A percentile compares a stretch with the other conserved stretches of the same genome.
These are phyloP conservation scores for Capronia americana DNA, from an alignment of 2,329 filamentous ascomycete genomes.

Conservation along the genomic window DNA sequence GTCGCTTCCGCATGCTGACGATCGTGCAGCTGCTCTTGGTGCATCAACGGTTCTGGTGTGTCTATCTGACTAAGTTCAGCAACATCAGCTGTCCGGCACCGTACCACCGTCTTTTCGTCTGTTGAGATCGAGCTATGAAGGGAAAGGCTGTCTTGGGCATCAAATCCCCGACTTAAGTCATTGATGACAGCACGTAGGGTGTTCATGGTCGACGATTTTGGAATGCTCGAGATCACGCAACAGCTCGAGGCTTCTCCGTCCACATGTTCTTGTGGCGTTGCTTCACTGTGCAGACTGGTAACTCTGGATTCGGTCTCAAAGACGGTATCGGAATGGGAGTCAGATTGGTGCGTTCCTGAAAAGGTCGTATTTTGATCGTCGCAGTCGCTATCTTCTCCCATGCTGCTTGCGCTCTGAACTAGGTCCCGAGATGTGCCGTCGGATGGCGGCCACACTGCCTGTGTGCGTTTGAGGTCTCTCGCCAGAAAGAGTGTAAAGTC, in stretches of 20 bases:
- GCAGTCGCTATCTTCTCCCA: not conserved
- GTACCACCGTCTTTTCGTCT: not conserved
- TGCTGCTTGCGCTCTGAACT: constrained; percentile 21
- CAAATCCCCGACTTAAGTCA: constrained; percentile 8
- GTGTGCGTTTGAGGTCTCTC: constrained; percentile 1
- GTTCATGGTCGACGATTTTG: constrained; percentile 17
- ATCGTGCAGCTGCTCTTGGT: not conserved
- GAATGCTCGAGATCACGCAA: constrained; percentile 7
- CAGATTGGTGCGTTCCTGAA: not conserved
- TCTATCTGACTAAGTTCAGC: not conserved
- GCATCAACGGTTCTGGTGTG: not conserved
- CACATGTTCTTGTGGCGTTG: not conserved
- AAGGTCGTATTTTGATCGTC: constrained; percentile 2
- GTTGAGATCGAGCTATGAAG: not conserved
- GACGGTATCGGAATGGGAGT: constrained; percentile 8
- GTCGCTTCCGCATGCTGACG: not conserved
- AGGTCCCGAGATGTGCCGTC: not conserved
- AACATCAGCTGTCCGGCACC: not conserved
- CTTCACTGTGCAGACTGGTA: not conserved
- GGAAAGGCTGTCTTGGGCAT: not conserved
- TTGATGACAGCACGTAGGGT: constrained; percentile 15
- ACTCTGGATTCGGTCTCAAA: constrained; percentile 19
- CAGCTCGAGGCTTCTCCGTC: not conserved
- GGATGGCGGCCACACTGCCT: not conserved
- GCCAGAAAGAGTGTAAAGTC: constrained; percentile 17